A percentile compares a stretch with the other conserved stretches of the same genome.
Conservation (phyloP, 345 rosid genomes). For the Ricinus communis region DNA sequence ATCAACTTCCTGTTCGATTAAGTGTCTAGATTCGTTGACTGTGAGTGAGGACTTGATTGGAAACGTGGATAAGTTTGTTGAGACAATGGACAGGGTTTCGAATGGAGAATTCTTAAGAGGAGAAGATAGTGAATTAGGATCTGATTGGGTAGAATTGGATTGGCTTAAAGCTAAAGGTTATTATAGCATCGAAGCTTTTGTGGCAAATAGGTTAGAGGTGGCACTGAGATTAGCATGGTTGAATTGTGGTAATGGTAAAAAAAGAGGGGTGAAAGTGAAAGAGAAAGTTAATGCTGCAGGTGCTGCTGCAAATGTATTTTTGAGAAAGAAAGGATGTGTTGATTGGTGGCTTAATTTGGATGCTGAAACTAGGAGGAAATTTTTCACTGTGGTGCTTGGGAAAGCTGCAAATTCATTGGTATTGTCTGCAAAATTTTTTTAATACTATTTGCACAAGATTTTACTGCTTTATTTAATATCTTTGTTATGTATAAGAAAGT, state of each 20-base stretch:
- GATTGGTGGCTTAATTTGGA: slow-evolving; percentile 91
- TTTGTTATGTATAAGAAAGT: background rate
- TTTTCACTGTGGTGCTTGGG: slow-evolving; percentile 47
- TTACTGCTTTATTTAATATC: background rate
- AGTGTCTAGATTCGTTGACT: slow-evolving; percentile 59
- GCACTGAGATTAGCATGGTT: slow-evolving; percentile 89
- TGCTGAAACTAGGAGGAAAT: slow-evolving; percentile 44
- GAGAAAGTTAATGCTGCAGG: slow-evolving; percentile 65
- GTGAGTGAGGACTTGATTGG: slow-evolving; percentile 55
- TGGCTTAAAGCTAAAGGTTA: slow-evolving; percentile 91
- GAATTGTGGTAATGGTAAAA: slow-evolving; percentile 60
- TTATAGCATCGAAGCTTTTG: slow-evolving; percentile 72
- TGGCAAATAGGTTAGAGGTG: slow-evolving; percentile 82
- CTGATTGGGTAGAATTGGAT: slow-evolving; percentile 77
- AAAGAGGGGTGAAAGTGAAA: slow-evolving; percentile 74
- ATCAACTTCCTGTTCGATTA: slow-evolving; percentile 49
- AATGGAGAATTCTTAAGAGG: slow-evolving; percentile 73
- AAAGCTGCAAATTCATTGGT: slow-evolving; percentile 82
- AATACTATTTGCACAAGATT: background rate
- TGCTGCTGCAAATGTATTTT: slow-evolving; percentile 64
- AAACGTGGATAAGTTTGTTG: slow-evolving; percentile 65
- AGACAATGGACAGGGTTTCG: slow-evolving; percentile 64
- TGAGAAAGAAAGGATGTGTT: slow-evolving; percentile 83
- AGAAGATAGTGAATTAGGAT: slow-evolving; percentile 64
- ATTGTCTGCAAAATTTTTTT: slow-evolving; percentile 15